A percentile compares a stretch with the other conserved stretches of the same genome.
Conservation (phyloP, 2,329 filamentous ascomycete species). For the Aspergillus pseudoglaucus region DNA sequence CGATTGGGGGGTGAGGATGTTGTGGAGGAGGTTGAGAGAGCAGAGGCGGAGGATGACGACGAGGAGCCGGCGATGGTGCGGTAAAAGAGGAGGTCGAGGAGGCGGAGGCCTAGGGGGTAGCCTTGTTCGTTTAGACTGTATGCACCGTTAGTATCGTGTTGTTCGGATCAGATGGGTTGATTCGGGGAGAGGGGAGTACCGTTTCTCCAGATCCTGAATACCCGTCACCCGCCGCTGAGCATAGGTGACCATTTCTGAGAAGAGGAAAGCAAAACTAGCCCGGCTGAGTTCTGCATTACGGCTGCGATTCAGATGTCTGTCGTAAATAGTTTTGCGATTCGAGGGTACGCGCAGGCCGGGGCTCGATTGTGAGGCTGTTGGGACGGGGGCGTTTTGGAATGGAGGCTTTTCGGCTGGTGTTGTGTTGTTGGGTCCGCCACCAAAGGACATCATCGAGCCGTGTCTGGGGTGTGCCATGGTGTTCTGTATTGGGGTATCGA, state of each 20-base stretch:
- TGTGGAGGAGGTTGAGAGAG: conserved; percentile 66
- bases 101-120: conserved; percentile 85
- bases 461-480: conserved; percentile 27
- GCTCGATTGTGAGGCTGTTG: conserved; percentile 24
- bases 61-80: conserved; percentile 71
- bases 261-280: conserved; percentile 90
- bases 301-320: conserved; percentile 84
- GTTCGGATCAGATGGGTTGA: too few species aligned
- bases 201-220: conserved; percentile 87
- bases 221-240: conserved; percentile 85
- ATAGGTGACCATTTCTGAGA: conserved; percentile 94
- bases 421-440: conserved; percentile 20
- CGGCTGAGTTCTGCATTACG: conserved; percentile 85
- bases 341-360: conserved; percentile 74
- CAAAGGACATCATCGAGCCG: conserved; percentile 27
- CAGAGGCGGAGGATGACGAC: conserved; percentile 79
- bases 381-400: not conserved
- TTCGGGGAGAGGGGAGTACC: too few species aligned
- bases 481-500: not conserved
- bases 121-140: conserved; percentile 81
- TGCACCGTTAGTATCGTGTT: not conserved
- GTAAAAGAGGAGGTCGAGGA: conserved; percentile 91
- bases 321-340: conserved; percentile 96
- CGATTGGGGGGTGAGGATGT: conserved; percentile 66
- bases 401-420: conserved; percentile 30